Evolutionary conservation across 768 basidiomycete species (phyloP), one percentile per base, ranked within the genome.

Genomic region (Psilocybe cubensis): DNA sequence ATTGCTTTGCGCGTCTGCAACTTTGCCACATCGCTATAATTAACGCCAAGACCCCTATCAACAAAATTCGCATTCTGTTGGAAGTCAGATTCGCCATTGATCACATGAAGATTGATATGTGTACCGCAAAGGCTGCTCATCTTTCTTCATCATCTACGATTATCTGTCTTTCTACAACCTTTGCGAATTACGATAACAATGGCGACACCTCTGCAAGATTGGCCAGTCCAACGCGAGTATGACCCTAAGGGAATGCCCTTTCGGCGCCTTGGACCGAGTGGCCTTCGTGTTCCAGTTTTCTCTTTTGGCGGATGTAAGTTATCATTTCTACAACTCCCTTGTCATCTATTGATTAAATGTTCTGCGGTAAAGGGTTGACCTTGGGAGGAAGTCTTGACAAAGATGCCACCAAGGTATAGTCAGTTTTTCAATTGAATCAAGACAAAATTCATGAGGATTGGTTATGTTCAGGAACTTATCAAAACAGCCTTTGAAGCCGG

Each of bases 401-500:
- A 3, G 89, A 91, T 65, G 82, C 85, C 46, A 90, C 91, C 64
- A 89, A 87, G 77, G 58, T 50, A 54, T 12, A 21, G 18, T 31
- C 35, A 12, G n/a, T n/a, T n/a, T n/a, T n/a, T n/a, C n/a, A n/a
- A n/a, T n/a, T n/a, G n/a, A n/a, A n/a, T n/a, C n/a, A n/a, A n/a
- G n/a, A 18, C 20, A 3, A 14, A 21, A 8, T 52, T 29, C 44
- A 33, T 38, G 27, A 43, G 4, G 18, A 11, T 41, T 14, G 8
- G 10, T 42, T 25, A 31, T 23, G 24, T 28, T 18, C 29, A 59
- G 58, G 92, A 93, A 31, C 86, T 92, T 64, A 87, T 94, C 72
- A 86, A 89, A 70, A 78, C 80, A 2, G 89, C 89, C 2, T 91
- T 88, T 61, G 89, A 93, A 55, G 76, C 80, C 66, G 89, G 90